Conservation (phyloP, 371 early-diverging fungal species). For the Mucor mucedo region DNA sequence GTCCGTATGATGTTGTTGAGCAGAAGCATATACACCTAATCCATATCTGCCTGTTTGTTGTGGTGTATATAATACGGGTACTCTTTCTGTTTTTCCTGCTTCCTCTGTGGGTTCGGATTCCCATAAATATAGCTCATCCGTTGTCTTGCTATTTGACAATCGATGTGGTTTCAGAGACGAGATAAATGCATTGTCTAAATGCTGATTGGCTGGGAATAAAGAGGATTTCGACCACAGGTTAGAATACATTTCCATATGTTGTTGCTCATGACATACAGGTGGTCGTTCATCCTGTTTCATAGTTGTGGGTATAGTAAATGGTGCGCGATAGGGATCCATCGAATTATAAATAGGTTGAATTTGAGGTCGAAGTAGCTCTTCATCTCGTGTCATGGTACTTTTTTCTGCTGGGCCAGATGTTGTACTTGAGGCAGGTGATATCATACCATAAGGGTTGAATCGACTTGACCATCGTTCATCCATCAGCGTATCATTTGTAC, state of each 20-base stretch:
- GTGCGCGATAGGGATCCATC: slow-evolving; percentile 4
- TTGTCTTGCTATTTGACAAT: not conserved
- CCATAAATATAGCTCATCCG: slow-evolving; percentile 14
- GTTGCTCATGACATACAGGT: not conserved
- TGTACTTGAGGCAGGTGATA: slow-evolving; percentile 19
- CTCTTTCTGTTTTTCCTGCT: not conserved
- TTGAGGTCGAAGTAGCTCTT: slow-evolving; percentile 16
- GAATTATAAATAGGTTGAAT: not conserved
- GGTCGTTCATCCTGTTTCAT: slow-evolving; percentile 13
- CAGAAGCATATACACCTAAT: slow-evolving; percentile 55
- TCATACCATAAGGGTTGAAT: slow-evolving; percentile 9
- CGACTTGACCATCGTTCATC: slow-evolving; percentile 10
- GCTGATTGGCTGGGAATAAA: not conserved
- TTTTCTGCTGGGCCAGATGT: slow-evolving; percentile 17
- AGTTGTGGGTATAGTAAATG: slow-evolving; percentile 2
- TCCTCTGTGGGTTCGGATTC: not conserved
- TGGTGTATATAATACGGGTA: not conserved
- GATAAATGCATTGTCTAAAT: not conserved
- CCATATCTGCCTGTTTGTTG: slow-evolving; percentile 25
- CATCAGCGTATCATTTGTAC: not conserved
- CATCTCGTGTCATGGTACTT: slow-evolving; percentile 13
- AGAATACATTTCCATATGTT: slow-evolving; percentile 22
- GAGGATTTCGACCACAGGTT: not conserved
- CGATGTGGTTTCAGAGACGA: not conserved
- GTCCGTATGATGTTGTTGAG: slow-evolving; percentile 56